These are phyloP conservation scores for Zoysia japonica DNA, from an alignment of 176 grass and related monocot species.

Conservation along the genomic window DNA sequence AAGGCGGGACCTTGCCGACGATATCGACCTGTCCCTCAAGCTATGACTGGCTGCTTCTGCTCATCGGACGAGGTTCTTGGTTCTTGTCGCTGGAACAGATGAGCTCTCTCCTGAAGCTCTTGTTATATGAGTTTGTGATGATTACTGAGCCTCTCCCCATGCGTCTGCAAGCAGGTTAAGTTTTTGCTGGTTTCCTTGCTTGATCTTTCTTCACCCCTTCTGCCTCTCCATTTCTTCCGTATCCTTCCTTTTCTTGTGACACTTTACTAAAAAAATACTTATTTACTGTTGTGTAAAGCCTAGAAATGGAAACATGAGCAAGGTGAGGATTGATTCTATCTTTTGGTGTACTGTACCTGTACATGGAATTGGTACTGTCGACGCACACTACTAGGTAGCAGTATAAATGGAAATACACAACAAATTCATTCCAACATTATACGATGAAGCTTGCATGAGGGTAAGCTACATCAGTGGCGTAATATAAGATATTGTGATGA, in stretches of 20 bases:
- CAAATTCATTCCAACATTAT: not conserved
- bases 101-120: not conserved
- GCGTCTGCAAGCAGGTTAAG: not conserved
- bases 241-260: not conserved
- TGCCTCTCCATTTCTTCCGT: not conserved
- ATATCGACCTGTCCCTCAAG: constrained; percentile 75
- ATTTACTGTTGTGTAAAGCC: constrained; percentile 3
- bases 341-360: not conserved
- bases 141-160: not conserved
- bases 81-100: not conserved
- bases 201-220: not conserved
- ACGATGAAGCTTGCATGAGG: constrained; percentile 3
- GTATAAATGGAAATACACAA: not conserved
- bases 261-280: not conserved
- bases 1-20: constrained; percentile 34
- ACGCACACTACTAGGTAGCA: not conserved
- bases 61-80: constrained; percentile 15
- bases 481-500: not conserved
- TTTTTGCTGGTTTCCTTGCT: not conserved
- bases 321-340: not conserved
- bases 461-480: constrained; percentile 24
- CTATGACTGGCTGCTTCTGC: constrained; percentile 45
- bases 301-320: constrained; percentile 12
- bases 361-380: not conserved
- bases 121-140: constrained; percentile 4